phyloP scores from a whole-genome alignment of 768 basidiomycete species.

The Lactarius quietus region DNA sequence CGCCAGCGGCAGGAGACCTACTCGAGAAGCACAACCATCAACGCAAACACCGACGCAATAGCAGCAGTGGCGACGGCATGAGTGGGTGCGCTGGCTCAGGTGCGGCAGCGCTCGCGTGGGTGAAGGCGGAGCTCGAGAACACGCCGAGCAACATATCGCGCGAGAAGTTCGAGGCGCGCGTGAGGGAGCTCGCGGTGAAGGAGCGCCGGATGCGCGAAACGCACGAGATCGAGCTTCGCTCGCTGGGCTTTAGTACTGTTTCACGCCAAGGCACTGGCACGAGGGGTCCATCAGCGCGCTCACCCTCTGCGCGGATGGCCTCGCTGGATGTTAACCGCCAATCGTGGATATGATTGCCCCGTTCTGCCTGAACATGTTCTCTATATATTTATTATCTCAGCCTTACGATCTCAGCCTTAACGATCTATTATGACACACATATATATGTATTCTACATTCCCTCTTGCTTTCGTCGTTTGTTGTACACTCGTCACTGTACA shows the following conservation, averaged over 20 bases:
- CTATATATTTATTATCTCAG: neutral
- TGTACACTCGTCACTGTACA: neutral
- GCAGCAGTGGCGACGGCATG: constrained; percentile 26
- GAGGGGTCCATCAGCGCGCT: neutral
- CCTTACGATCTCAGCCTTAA: neutral
- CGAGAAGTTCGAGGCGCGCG: constrained; percentile 38
- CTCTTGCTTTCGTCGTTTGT: neutral
- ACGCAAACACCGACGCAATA: neutral
- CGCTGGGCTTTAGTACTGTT: constrained; percentile 22
- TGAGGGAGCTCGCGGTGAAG: constrained; percentile 26
- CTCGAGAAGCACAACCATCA: constrained; percentile 19
- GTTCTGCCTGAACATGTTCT: neutral
- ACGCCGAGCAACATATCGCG: constrained; percentile 30
- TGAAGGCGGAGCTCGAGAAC: constrained; percentile 38
- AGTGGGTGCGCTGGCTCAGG: constrained; percentile 6
- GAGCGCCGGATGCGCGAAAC: constrained; percentile 18
- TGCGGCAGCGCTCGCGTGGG: constrained; percentile 39
- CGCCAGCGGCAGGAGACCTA: constrained; percentile 33
- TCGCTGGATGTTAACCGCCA: neutral
- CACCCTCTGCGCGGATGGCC: neutral
- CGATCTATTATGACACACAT: neutral
- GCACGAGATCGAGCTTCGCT: constrained; percentile 17
- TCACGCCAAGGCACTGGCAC: constrained; percentile 1
- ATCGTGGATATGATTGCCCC: neutral
- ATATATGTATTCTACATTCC: neutral